Evolutionary conservation across 352 stramenopile genomes (phyloP), one percentile per base, ranked within the genome.

Genomic region (Phytophthora foliorum): DNA sequence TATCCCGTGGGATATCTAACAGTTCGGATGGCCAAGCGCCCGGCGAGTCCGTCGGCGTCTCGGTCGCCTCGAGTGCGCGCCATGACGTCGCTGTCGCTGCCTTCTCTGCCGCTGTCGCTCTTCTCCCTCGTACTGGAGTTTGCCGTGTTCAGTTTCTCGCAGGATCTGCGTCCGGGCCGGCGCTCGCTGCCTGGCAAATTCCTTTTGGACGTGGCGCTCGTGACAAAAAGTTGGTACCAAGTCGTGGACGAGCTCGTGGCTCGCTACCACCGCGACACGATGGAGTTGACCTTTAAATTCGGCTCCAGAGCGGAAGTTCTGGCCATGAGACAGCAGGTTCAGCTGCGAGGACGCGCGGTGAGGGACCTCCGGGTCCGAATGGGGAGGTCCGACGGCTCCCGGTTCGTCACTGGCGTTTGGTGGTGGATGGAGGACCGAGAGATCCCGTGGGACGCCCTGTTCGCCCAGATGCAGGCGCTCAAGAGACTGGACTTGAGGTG

Each of bases 41-140:
- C 10, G 2, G 42, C 63, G 22, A 51, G 27, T n/a, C 24, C 34
- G 21, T 34, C 36, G 17, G 17, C 7, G 25, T 17, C 34, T 17
- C 6, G 38, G 38, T 64, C 59, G 19, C 46, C 32, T 46, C 52
- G 38, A 44, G 34, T 42, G 3, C 34, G 31, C 51, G 19, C 32
- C 39, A 67, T 72, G 50, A 7, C 50, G 19, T 6, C 17, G 11
- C 31, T 36, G 27, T 64, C 67, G 13, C 51, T 64, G 4, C 24
- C 67, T 2, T 60, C 55, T 22, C 63, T 85, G 19, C 77, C 77
- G 25, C 49, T 73, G 31, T 64, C 75, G 41, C 49, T 84, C 24
- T 75, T 84, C 48, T 62, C 63, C 13, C 65, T 70, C 2, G 57
- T 82, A 16, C 44, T 86, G 21, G 72, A 75, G 49, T 82, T 79